Conservation (phyloP, 306 rosid species). For the Canavalia gladiata region DNA sequence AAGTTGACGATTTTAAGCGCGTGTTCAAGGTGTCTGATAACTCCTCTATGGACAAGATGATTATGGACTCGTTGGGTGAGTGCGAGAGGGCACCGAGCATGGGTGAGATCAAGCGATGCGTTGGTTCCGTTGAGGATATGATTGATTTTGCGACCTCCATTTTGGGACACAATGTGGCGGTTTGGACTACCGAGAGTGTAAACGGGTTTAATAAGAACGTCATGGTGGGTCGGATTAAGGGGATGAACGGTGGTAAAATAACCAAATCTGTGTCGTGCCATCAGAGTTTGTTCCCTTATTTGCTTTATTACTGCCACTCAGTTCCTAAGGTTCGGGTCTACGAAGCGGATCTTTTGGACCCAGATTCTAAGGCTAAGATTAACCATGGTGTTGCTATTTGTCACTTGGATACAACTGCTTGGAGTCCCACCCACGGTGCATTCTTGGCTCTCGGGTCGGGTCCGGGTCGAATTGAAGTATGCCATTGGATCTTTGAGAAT, state of each 20-base stretch:
- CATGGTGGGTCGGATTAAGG: conserved; percentile 63
- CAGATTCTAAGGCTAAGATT: conserved; percentile 61
- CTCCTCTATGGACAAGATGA: background rate
- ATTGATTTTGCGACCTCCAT: conserved; percentile 78
- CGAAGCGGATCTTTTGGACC: conserved; percentile 78
- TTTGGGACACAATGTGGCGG: conserved; percentile 66
- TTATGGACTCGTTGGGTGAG: conserved; percentile 53
- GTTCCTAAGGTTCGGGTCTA: conserved; percentile 90
- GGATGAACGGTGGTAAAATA: conserved; percentile 73
- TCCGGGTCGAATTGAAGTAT: conserved; percentile 82
- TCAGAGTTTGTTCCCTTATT: conserved; percentile 80
- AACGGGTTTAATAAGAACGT: conserved; percentile 62
- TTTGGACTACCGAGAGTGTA: conserved; percentile 66
- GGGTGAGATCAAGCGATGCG: conserved; percentile 87
- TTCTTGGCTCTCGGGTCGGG: conserved; percentile 74
- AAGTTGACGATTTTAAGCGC: background rate
- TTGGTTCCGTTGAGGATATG: conserved; percentile 79
- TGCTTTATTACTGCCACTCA: conserved; percentile 84
- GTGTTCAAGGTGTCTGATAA: background rate
- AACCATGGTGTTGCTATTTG: conserved; percentile 89
- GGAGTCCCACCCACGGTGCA: conserved; percentile 84
- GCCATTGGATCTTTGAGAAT: conserved; percentile 92
- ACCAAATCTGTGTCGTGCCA: conserved; percentile 83
- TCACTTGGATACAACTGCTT: conserved; percentile 83
- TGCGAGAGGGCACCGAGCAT: conserved; percentile 74